A percentile compares a stretch with the other conserved stretches of the same genome.
These are phyloP conservation scores for Ramichloridium luteum DNA, from an alignment of 2,329 filamentous ascomycete species.

Conservation along the genomic window DNA sequence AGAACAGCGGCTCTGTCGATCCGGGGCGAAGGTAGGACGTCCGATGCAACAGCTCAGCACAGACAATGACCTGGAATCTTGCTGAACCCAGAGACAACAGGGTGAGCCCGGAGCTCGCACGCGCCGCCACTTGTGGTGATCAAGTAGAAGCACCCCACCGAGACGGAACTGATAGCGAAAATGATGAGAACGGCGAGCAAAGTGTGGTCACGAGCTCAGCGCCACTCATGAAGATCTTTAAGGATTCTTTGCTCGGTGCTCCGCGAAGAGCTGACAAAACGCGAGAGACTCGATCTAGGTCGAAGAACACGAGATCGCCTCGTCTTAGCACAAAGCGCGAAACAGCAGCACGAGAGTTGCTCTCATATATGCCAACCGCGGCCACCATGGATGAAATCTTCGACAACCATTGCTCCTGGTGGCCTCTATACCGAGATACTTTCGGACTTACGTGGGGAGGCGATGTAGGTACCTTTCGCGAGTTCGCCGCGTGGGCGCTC, in stretches of 20 bases:
- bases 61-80: no score
- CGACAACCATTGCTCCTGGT: slow-evolving; percentile 9
- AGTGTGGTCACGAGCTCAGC: background rate
- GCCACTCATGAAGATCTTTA: background rate
- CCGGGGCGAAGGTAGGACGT: no score
- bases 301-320: no score
- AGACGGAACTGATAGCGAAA: no score
- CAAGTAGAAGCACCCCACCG: no score
- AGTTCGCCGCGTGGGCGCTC: slow-evolving; percentile 4
- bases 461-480: slow-evolving; percentile 1
- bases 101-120: no score
- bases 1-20: no score
- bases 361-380: slow-evolving; percentile 3
- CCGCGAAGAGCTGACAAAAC: no score
- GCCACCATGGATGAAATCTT: slow-evolving; percentile 6
- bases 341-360: slow-evolving; percentile 1
- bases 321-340: background rate
- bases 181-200: background rate
- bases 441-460: slow-evolving; percentile 9
- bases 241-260: background rate
- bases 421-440: slow-evolving; percentile 8
- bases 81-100: no score
- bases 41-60: no score
- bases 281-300: no score
- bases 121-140: no score